A percentile compares a stretch with the other conserved stretches of the same genome.
These are phyloP conservation scores for Alternaria arborescens DNA, from an alignment of 2,329 filamentous ascomycete species.

Conservation along the genomic window DNA sequence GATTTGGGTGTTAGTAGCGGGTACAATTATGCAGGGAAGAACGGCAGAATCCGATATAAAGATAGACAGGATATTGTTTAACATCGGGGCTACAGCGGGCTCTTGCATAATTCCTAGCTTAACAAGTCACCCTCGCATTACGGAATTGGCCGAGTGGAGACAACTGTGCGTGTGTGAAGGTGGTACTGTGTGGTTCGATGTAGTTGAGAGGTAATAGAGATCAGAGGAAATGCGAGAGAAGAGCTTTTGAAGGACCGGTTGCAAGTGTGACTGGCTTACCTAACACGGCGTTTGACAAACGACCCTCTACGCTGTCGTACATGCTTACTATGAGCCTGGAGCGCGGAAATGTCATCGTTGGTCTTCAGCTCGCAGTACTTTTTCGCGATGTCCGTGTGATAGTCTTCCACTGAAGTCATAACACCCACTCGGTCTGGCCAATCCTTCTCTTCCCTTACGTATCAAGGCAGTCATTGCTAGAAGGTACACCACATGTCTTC, in stretches of 20 bases:
- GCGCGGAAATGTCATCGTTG: not conserved
- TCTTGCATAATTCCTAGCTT: not conserved
- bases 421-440: not conserved
- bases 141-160: not conserved
- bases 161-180: too few relatives aligned
- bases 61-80: not conserved
- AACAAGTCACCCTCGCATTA: not conserved
- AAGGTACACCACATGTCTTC: constrained; percentile 2
- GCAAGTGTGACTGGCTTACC: not conserved
- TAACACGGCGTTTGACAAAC: not conserved
- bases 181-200: not conserved
- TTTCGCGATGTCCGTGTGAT: not conserved
- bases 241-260: not conserved
- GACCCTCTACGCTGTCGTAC: not conserved
- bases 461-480: not conserved
- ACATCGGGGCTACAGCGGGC: not conserved
- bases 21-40: not conserved
- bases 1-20: not conserved
- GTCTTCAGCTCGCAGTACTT: not conserved
- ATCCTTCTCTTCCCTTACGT: not conserved
- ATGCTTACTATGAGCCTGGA: not conserved
- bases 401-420: not conserved
- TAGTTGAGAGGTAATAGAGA: not conserved
- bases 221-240: not conserved
- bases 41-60: not conserved